Evolutionary conservation across 2,329 filamentous ascomycete species (phyloP), one percentile per base, ranked within the genome.

Genomic region (Pleoardoris graminearum): DNA sequence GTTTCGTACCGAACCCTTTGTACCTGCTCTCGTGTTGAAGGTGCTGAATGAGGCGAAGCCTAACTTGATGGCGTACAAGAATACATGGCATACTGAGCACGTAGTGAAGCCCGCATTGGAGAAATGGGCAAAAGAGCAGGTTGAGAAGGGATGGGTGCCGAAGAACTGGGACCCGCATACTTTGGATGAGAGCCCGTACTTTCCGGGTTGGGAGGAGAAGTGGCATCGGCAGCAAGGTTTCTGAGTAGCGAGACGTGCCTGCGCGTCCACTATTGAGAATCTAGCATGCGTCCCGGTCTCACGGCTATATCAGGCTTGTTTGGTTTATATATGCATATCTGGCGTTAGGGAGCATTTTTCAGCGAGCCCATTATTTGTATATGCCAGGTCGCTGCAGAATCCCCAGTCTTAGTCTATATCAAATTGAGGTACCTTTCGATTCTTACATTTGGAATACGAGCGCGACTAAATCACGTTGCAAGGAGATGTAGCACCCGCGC

Each of bases 21-120:
- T 96, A 0, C 91, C 91, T 0, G 82, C 82, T 0, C 68, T 95
- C 4, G 48, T 91, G 1, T 71, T 85, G 2, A 89, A 87, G 72
- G 76, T 94, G 0, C 62, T 93, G n/a, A 81, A 77, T 17, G 84
- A 90, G 25, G 89, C 87, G 1, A 91, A 91, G 72, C 80, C 80
- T 66, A 84, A 73, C 33, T 63, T 93, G 8, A 85, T 92, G 85
- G 80, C 86, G 61, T 94, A 94, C 66, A 95, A 95, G 76, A 84
- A 81, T n/a, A 88, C 86, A 0, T 90, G 87, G 85, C 88, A 92
- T 71, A 85, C 87, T 1, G 85, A 92, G 69, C 87, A 91, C 72
- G 80, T 91, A 0, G 82, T 85, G 0, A 76, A 90, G 43, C 87
- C 88, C 0, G 79, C 79, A 0, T 64, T 94, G 54, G 80, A 85